Conservation (phyloP, 371 early-diverging fungal genomes). For the Zychaea mexicana region DNA sequence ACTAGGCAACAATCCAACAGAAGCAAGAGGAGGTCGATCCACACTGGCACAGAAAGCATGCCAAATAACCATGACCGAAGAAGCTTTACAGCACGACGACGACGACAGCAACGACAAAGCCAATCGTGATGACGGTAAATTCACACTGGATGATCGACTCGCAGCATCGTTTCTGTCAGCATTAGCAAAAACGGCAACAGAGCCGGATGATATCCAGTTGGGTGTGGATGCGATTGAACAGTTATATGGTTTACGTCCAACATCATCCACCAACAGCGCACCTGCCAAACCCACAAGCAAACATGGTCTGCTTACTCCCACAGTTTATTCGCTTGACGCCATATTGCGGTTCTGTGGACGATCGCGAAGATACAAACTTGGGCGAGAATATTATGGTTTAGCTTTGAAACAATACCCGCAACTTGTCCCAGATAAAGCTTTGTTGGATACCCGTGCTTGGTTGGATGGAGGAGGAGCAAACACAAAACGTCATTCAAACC, state of each 20-base stretch:
- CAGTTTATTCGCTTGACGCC: conserved; percentile 24
- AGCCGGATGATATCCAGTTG: conserved; percentile 14
- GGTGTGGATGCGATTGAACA: conserved; percentile 24
- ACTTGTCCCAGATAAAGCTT: conserved; percentile 18
- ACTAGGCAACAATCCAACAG: not conserved
- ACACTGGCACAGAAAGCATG: conserved; percentile 9
- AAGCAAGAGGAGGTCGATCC: not conserved
- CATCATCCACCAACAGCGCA: conserved; percentile 1
- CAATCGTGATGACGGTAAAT: not conserved
- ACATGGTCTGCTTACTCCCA: conserved; percentile 20
- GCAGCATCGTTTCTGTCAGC: conserved; percentile 24
- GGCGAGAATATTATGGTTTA: conserved; percentile 28
- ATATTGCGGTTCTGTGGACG: conserved; percentile 34
- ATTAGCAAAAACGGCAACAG: conserved; percentile 19
- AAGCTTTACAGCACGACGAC: no score
- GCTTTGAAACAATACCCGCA: conserved; percentile 24
- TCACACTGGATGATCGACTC: conserved; percentile 27
- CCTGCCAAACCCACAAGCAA: not conserved
- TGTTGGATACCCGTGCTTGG: conserved; percentile 9
- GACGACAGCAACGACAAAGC: not conserved
- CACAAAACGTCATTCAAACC: not conserved
- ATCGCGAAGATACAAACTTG: conserved; percentile 22
- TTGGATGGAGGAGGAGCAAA: conserved; percentile 1
- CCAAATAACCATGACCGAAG: conserved; percentile 14
- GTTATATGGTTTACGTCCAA: conserved; percentile 29